Percentiles rank a stretch among this genome's conserved stretches.
These are phyloP conservation scores for Trichodelitschia bisporula DNA, from an alignment of 495 filamentous ascomycete genomes.

Conservation along the genomic window DNA sequence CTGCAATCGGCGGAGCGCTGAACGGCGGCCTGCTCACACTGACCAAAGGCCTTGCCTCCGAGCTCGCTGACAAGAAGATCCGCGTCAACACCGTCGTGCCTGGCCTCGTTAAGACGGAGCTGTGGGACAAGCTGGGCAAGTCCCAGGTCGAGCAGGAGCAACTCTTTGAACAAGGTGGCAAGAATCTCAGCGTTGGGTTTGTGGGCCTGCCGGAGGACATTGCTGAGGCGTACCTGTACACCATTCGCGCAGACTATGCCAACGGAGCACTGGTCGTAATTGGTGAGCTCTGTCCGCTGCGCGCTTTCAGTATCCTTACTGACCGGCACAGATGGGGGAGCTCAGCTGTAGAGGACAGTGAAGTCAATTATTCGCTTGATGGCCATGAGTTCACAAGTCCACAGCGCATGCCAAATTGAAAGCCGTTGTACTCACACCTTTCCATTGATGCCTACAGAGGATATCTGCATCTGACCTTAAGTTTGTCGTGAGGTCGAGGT, in stretches of 20 bases:
- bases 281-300: no score
- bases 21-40: constrained; percentile 8
- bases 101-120: constrained; percentile 6
- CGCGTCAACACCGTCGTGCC: constrained; percentile 7
- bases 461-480: no score
- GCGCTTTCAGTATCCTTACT: no score
- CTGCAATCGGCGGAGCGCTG: constrained; percentile 6
- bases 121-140: constrained; percentile 8
- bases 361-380: no score
- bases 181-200: constrained; percentile 7
- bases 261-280: constrained; percentile 6
- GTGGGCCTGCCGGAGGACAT: constrained; percentile 6
- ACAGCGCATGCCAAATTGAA: no score
- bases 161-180: constrained; percentile 1
- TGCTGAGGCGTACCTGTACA: constrained; percentile 8
- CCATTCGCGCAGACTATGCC: constrained; percentile 5
- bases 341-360: no score
- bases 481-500: no score
- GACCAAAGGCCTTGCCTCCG: constrained; percentile 8
- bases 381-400: no score
- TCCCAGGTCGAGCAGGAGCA: constrained; percentile 4
- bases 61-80: constrained; percentile 7
- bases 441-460: no score
- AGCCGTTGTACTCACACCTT: no score
- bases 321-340: no score